Conservation (phyloP, 768 basidiomycete genomes). For the Phaffia tasmanica region DNA sequence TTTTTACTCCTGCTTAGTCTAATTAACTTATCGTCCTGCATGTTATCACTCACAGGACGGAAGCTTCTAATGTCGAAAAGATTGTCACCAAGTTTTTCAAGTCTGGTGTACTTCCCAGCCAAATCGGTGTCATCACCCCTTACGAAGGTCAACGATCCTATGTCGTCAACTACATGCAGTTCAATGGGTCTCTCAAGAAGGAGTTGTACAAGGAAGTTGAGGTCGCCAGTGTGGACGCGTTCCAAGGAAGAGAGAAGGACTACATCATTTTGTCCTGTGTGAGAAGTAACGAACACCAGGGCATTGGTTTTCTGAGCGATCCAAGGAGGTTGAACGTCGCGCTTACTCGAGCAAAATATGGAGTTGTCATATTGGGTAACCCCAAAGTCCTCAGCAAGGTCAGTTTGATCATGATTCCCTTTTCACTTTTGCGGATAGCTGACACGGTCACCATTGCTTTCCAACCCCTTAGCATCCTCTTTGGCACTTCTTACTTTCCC, state of each 20-base stretch:
- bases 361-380: slow-evolving; percentile 98
- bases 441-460: background rate
- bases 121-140: slow-evolving; percentile 97
- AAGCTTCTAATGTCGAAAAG: slow-evolving; percentile 98
- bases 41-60: slow-evolving; percentile 52
- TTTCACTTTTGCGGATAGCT: slow-evolving; percentile 29
- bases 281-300: slow-evolving; percentile 96
- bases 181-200: slow-evolving; percentile 98
- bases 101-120: slow-evolving; percentile 84
- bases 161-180: slow-evolving; percentile 99
- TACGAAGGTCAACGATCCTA: slow-evolving; percentile 98
- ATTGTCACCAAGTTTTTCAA: slow-evolving; percentile 99
- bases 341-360: slow-evolving; percentile 92
- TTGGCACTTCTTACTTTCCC: slow-evolving; percentile 95
- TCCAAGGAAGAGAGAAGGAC: slow-evolving; percentile 99
- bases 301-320: slow-evolving; percentile 98
- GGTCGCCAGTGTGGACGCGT: slow-evolving; percentile 96
- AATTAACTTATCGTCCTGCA: background rate
- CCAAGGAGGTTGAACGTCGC: slow-evolving; percentile 93
- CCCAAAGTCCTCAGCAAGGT: slow-evolving; percentile 99
- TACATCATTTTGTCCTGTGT: slow-evolving; percentile 98
- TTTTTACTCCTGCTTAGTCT: background rate
- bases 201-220: slow-evolving; percentile 99
- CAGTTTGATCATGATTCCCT: slow-evolving; percentile 15
- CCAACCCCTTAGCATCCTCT: slow-evolving; percentile 67